phyloP scores from a whole-genome alignment of 257 asterid species.

The Penstemon davidsonii region DNA sequence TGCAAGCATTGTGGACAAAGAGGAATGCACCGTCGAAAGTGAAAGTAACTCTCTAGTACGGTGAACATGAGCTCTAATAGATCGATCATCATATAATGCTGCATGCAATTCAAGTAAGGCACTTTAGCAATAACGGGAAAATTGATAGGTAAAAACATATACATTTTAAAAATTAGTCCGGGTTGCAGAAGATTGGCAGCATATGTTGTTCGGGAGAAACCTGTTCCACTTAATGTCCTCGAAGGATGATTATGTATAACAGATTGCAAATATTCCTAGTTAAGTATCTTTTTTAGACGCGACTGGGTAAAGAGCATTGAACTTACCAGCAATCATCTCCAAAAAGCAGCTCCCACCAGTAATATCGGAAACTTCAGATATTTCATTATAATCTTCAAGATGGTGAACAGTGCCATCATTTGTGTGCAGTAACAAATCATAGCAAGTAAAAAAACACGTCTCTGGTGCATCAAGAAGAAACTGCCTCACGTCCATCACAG shows the following conservation, averaged over 20 bases:
- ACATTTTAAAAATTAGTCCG: slow-evolving; percentile 10
- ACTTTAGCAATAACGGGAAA: background rate
- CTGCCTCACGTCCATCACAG: slow-evolving; percentile 95
- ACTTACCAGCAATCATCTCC: slow-evolving; percentile 91
- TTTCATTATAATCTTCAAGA: slow-evolving; percentile 91
- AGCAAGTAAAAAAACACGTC: slow-evolving; percentile 90
- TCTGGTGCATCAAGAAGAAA: slow-evolving; percentile 97
- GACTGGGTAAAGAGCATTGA: slow-evolving; percentile 23
- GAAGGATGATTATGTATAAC: background rate
- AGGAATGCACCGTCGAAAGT: slow-evolving; percentile 75
- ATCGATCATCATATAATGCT: slow-evolving; percentile 95
- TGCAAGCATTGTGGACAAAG: slow-evolving; percentile 85
- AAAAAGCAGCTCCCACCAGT: slow-evolving; percentile 75
- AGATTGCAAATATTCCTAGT: background rate
- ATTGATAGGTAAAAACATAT: background rate
- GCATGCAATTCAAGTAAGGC: slow-evolving; percentile 42
- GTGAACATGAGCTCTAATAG: slow-evolving; percentile 89
- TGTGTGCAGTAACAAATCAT: slow-evolving; percentile 74
- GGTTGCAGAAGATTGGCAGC: slow-evolving; percentile 10
- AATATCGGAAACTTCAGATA: slow-evolving; percentile 91
- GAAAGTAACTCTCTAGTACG: slow-evolving; percentile 90
- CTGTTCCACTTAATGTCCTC: too few species aligned
- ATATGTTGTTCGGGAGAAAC: background rate
- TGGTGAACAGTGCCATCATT: slow-evolving; percentile 76
- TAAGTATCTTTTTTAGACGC: slow-evolving; percentile 18